Conservation (phyloP, 257 asterid genomes). For the Verbena officinalis region DNA sequence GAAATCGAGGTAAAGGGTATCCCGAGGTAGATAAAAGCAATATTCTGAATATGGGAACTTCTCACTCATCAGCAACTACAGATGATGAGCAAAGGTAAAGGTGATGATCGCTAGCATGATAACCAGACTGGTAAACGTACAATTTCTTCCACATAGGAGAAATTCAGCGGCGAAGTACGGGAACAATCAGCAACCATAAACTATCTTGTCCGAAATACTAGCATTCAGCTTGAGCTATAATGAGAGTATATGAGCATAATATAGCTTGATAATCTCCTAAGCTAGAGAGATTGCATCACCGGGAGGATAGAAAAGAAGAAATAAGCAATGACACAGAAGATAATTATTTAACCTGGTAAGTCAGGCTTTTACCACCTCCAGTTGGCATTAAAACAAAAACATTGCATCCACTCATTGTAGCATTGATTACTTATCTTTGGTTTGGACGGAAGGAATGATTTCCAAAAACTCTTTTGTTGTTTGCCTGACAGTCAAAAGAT, state of each 20-base stretch:
- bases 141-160: neutral
- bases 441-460: conserved; percentile 96
- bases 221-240: conserved; percentile 19
- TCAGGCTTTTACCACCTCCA: conserved; percentile 97
- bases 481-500: conserved; percentile 49
- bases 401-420: conserved; percentile 94
- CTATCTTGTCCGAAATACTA: conserved; percentile 27
- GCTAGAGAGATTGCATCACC: conserved; percentile 17
- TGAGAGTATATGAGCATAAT: conserved; percentile 1
- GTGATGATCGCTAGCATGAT: neutral
- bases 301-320: conserved; percentile 22
- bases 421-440: conserved; percentile 97
- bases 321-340: conserved; percentile 14
- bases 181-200: conserved; percentile 12
- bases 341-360: conserved; percentile 75
- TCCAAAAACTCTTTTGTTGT: conserved; percentile 81
- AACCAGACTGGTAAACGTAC: conserved; percentile 3
- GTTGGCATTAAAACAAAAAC: conserved; percentile 98
- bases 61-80: no score
- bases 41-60: no score
- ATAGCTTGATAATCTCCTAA: conserved; percentile 21
- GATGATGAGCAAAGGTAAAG: neutral
- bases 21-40: no score
- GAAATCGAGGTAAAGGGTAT: conserved; percentile 9
- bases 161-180: conserved; percentile 17